These are phyloP conservation scores for Blechomonas ayalai DNA, from an alignment of 208 protist genomes.

Conservation along the genomic window DNA sequence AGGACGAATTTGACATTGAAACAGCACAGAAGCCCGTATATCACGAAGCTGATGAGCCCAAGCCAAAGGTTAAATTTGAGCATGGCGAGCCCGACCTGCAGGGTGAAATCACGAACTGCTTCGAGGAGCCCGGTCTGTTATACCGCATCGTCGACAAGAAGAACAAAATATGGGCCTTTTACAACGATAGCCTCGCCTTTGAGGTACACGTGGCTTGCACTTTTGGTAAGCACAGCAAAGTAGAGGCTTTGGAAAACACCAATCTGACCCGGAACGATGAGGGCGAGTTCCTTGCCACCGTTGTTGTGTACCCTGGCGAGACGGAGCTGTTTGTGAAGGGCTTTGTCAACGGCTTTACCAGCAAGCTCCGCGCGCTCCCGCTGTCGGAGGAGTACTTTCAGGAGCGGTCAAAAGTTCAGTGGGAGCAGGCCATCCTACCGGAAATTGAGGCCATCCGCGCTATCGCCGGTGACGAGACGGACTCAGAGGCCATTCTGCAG, in stretches of 20 bases:
- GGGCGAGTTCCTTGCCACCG: conserved; percentile 43
- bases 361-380: conserved; percentile 56
- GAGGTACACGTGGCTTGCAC: conserved; percentile 66
- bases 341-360: conserved; percentile 79
- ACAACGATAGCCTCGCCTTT: conserved; percentile 78
- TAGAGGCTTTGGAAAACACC: conserved; percentile 70
- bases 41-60: conserved; percentile 8
- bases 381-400: conserved; percentile 62
- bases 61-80: conserved; percentile 29
- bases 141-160: conserved; percentile 74
- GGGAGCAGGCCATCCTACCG: conserved; percentile 21
- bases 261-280: conserved; percentile 23
- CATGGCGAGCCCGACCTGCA: conserved; percentile 59
- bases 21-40: conserved; percentile 46
- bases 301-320: conserved; percentile 67
- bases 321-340: conserved; percentile 78
- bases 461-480: conserved; percentile 32
- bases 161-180: conserved; percentile 80
- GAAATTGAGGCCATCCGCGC: conserved; percentile 52
- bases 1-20: conserved; percentile 73
- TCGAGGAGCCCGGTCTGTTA: conserved; percentile 71
- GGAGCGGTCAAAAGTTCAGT: conserved; percentile 26
- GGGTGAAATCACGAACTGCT: conserved; percentile 74
- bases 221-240: conserved; percentile 71
- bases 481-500: conserved; percentile 29